phyloP scores from a whole-genome alignment of 176 grass and related monocot species.

The Triticum timopheevii region DNA sequence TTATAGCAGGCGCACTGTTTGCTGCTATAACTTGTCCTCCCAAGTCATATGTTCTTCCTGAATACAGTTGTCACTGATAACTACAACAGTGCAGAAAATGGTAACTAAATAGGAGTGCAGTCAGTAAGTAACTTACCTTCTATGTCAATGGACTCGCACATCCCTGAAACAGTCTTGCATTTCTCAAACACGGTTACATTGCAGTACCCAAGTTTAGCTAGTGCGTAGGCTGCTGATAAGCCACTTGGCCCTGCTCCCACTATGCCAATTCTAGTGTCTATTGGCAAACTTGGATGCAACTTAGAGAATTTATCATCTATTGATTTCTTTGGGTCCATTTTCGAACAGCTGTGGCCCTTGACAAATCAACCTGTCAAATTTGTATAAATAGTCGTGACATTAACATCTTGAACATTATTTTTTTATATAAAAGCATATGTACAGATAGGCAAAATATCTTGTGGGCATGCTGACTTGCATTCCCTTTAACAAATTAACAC shows the following conservation, averaged over 20 bases:
- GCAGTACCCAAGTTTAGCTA: slow-evolving; percentile 67
- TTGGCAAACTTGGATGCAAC: slow-evolving; percentile 58
- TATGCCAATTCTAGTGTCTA: slow-evolving; percentile 59
- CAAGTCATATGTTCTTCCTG: slow-evolving; percentile 69
- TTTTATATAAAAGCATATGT: neutral
- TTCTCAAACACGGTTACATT: slow-evolving; percentile 75
- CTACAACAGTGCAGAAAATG: slow-evolving; percentile 4
- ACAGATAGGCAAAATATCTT: neutral
- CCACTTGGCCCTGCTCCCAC: slow-evolving; percentile 67
- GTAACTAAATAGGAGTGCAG: neutral
- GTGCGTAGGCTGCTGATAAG: slow-evolving; percentile 61
- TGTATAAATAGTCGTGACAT: neutral
- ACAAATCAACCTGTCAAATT: slow-evolving; percentile 45
- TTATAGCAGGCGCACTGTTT: slow-evolving; percentile 79
- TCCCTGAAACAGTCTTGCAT: slow-evolving; percentile 56
- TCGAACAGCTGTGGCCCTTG: neutral
- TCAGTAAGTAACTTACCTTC: slow-evolving; percentile 40
- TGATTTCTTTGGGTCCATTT: slow-evolving; percentile 49
- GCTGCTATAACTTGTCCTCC: slow-evolving; percentile 83
- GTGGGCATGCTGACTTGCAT: neutral
- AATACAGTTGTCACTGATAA: slow-evolving; percentile 6
- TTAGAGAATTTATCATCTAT: slow-evolving; percentile 60
- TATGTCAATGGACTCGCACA: slow-evolving; percentile 70
- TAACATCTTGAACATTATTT: neutral
- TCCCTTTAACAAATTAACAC: neutral